Evolutionary conservation across 768 basidiomycete genomes (phyloP).

Genomic region (Dentipellis sp.): DNA sequence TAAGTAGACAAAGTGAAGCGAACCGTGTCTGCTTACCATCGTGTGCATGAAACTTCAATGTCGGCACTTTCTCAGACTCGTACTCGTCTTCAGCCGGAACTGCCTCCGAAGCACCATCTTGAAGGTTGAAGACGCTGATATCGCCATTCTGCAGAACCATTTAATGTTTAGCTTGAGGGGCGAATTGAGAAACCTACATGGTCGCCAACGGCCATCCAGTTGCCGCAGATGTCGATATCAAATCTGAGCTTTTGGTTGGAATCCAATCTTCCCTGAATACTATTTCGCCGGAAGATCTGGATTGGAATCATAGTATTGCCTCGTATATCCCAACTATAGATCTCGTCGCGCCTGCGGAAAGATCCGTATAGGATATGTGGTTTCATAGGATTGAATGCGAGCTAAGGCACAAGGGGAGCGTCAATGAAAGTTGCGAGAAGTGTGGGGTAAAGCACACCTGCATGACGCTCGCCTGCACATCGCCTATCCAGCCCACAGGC

Average conservation of each 20-base stretch:
- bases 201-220: constrained; percentile 56
- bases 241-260: constrained; percentile 80
- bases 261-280: not conserved
- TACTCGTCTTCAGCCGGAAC: constrained; percentile 1
- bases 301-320: constrained; percentile 38
- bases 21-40: constrained; percentile 31
- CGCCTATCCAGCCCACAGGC: constrained; percentile 56
- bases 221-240: constrained; percentile 63
- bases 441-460: constrained; percentile 32
- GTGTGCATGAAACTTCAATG: constrained; percentile 42
- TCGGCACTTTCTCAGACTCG: constrained; percentile 14
- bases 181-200: constrained; percentile 37
- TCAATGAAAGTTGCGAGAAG: not conserved
- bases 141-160: constrained; percentile 38
- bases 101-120: constrained; percentile 5
- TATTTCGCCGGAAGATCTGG: constrained; percentile 22
- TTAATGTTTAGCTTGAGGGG: not conserved
- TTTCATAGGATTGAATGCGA: constrained; percentile 66
- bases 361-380: constrained; percentile 73
- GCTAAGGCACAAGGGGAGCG: constrained; percentile 27
- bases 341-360: constrained; percentile 52
- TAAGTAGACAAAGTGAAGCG: not conserved
- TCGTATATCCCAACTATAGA: constrained; percentile 79
- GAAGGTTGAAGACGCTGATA: constrained; percentile 51
- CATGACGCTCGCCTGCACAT: constrained; percentile 40